Base-by-base conservation (phyloP, 148 eudicot genomes). In the Diospyros lotus region DNA sequence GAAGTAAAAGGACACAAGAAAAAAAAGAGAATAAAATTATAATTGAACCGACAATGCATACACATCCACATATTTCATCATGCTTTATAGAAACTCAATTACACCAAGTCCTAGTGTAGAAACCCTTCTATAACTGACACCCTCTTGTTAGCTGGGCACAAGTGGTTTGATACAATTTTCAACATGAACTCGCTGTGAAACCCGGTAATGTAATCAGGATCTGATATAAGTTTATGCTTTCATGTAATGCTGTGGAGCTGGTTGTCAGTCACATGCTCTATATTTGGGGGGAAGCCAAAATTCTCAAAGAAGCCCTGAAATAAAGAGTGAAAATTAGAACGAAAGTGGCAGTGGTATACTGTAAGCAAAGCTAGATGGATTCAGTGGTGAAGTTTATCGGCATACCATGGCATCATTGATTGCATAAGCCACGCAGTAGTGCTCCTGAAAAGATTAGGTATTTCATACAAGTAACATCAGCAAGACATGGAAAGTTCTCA, bases 351-450 rank as follows among this genome's bases (percentile, higher is more conserved):
- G 46, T 17, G 9, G 12, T 13, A 45, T 2, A 8, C 28, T 38
- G 9, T 41, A 14, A 76, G 56, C 71, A 39, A 58, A 53, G 64
- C 56, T 48, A 10, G 51, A 10, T 65, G 39, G 71, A 63, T 72
- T 59, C 28, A 3, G 44, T 10, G 58, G 66, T 52, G 41, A 60
- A 5, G 68, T 67, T 50, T 62, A 63, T 76, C 69, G 75, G 77
- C 88, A 68, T 91, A 91, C 97, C 94, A 86, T 65, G 71, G 90
- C 84, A 68, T 89, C 96, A 40, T 92, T 89, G 78, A 89, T 84
- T 66, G 93, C 96, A 81, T 77, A 84, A 73, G 94, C 84, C 74
- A 93, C 98, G 72, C 98, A 94, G 61, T 91, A 94, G 82, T 94
- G 97, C 80, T 94, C 98, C 95, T 90, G 98, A 67, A 86, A 75